Evolutionary conservation across 192 early-diverging fungal genomes (phyloP).

Genomic region (Spizellomyces punctatus): DNA sequence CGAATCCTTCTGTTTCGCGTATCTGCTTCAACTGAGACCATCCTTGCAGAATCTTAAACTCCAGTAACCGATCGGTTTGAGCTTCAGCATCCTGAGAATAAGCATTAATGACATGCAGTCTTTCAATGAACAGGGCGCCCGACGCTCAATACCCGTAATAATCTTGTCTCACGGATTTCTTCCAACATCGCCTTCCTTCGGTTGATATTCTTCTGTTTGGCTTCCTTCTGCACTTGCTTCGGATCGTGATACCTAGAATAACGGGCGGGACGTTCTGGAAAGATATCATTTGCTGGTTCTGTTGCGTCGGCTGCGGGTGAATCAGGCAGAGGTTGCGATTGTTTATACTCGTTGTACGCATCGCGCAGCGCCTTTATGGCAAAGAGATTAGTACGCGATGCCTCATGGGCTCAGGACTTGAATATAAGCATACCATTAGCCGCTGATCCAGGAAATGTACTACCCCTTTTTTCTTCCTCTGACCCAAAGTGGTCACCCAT

Average conservation of each 20-base stretch:
- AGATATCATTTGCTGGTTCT: too few relatives aligned
- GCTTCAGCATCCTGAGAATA: constrained; percentile 46
- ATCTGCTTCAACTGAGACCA: constrained; percentile 50
- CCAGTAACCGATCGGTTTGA: constrained; percentile 46
- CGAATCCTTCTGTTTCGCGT: constrained; percentile 31
- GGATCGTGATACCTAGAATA: too few relatives aligned
- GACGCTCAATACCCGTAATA: constrained; percentile 19
- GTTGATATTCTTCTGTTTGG: constrained; percentile 34
- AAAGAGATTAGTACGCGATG: too few relatives aligned
- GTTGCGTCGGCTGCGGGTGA: too few relatives aligned
- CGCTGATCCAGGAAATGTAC: neutral
- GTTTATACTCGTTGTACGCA: too few relatives aligned
- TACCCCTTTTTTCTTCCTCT: constrained; percentile 18
- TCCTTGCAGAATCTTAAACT: constrained; percentile 49
- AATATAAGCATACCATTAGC: constrained; percentile 1
- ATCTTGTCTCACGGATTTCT: constrained; percentile 39
- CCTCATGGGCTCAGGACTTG: too few relatives aligned
- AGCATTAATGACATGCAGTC: neutral
- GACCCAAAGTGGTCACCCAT: constrained; percentile 28
- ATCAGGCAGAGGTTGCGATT: too few relatives aligned
- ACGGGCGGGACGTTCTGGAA: too few relatives aligned
- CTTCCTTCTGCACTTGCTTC: constrained; percentile 10
- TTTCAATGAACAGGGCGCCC: too few relatives aligned
- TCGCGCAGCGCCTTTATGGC: too few relatives aligned
- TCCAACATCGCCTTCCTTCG: constrained; percentile 16